Conservation (phyloP, 1,139 yeast genomes). For the Ashbya aceris region DNA sequence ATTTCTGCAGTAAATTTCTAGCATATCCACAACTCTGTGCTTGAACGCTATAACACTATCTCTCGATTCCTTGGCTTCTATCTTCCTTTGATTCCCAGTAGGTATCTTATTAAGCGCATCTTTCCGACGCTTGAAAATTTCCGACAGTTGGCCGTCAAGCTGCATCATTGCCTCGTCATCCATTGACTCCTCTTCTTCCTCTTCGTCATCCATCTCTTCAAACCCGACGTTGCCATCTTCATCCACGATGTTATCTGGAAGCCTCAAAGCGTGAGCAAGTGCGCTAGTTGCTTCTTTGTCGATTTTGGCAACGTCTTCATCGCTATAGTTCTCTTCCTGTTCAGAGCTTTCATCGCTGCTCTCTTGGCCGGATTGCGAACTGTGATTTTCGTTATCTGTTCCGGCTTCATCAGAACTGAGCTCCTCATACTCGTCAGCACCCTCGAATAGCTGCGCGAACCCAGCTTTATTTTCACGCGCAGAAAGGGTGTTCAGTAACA, state of each 20-base stretch:
- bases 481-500: slow-evolving; percentile 56
- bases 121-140: slow-evolving; percentile 74
- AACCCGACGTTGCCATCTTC: slow-evolving; percentile 39
- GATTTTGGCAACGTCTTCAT: slow-evolving; percentile 39
- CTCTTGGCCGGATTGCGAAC: slow-evolving; percentile 17
- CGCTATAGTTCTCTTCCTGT: slow-evolving; percentile 30
- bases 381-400: slow-evolving; percentile 30
- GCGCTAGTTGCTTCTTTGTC: slow-evolving; percentile 63
- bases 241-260: slow-evolving; percentile 40
- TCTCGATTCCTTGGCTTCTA: slow-evolving; percentile 65
- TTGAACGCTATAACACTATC: slow-evolving; percentile 76
- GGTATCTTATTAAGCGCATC: slow-evolving; percentile 43
- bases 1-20: slow-evolving; percentile 49
- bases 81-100: slow-evolving; percentile 59
- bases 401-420: slow-evolving; percentile 31
- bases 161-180: slow-evolving; percentile 98
- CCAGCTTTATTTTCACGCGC: slow-evolving; percentile 81
- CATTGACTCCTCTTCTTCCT: slow-evolving; percentile 70
- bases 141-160: slow-evolving; percentile 74
- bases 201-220: slow-evolving; percentile 34
- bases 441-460: slow-evolving; percentile 65
- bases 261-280: slow-evolving; percentile 68
- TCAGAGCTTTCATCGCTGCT: slow-evolving; percentile 31
- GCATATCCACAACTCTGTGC: slow-evolving; percentile 63
- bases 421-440: slow-evolving; percentile 41